Base-by-base conservation (phyloP, 176 grass and related monocot genomes). In the Oryza brachyantha region DNA sequence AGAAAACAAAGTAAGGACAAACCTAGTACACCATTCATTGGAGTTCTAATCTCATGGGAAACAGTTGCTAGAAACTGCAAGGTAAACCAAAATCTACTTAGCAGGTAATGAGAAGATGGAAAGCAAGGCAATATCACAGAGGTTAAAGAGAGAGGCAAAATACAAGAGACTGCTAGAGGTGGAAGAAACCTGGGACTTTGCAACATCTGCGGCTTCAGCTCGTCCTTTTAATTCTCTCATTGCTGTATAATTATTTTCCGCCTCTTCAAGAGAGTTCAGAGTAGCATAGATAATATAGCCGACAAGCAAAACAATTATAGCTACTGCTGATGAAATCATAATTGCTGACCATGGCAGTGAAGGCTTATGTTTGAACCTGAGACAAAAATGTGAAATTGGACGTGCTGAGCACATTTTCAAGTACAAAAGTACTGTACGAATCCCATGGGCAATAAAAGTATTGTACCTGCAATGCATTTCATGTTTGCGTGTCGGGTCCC, bases 21-120 rank as follows among this genome's bases (percentile, higher is more conserved):
- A 94, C 92, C 92, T 91, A 94, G 78, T 78, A 94, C 92, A 64
- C 92, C 89, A 79, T 94, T 89, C 92, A 94, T 94, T 76, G 86
- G 92, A 79, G 92, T 94, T 81, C 92, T 82, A 61, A 94, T 94
- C 83, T 94, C 92, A 72, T 94, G 89, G 48, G 92, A 94, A 89
- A 94, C 89, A 66, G 89, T 94, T 68, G 92, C 92, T 42, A 94
- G 86, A 91, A 94, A 94, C 92, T 94, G 77, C 85, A 89, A 73
- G 29, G 52, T 36, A 86, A 27, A 79, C 31, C 24, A 89, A 86
- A 26, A 69, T 60, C 16, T 59, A 55, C 42, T 94, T 31, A 94
- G 83, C 50, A 69, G 34, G 73, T 62, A 54, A 59, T 13, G 40
- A 82, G n/a, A 60, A 83, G 29, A 48, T 25, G 68, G 29, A 71